Percentiles rank a stretch among this genome's conserved stretches.
Evolutionary conservation across 805 yeast genomes (phyloP).

Genomic region (Debaryomyces hansenii): DNA sequence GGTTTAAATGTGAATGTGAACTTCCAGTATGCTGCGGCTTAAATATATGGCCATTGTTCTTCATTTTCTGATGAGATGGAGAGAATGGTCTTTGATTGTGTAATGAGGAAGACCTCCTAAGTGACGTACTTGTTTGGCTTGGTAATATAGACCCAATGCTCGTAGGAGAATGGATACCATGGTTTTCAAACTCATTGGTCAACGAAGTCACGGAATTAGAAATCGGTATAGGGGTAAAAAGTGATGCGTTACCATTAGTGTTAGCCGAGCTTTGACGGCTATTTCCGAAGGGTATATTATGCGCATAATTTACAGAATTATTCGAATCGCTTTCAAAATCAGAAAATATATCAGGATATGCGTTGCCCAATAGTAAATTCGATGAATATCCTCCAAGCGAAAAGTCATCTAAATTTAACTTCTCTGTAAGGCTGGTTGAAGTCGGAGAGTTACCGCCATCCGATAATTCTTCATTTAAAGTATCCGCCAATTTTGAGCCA

Average conservation of each 20-base stretch:
- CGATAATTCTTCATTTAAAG: background rate
- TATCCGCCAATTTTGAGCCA: background rate
- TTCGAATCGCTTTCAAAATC: slow-evolving; percentile 27
- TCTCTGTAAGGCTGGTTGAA: slow-evolving; percentile 8
- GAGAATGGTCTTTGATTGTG: slow-evolving; percentile 7
- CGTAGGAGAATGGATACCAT: slow-evolving; percentile 22
- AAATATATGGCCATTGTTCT: slow-evolving; percentile 18
- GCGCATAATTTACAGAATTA: background rate
- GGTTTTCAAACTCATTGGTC: slow-evolving; percentile 28
- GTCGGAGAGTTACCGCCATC: background rate
- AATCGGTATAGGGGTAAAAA: slow-evolving; percentile 6
- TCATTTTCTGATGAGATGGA: slow-evolving; percentile 14
- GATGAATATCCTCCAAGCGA: slow-evolving; percentile 17
- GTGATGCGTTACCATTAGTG: background rate
- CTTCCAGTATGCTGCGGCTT: slow-evolving; percentile 13
- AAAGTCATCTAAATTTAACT: slow-evolving; percentile 13
- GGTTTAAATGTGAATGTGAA: slow-evolving; percentile 2
- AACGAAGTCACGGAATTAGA: slow-evolving; percentile 22
- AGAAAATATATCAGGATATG: slow-evolving; percentile 1
- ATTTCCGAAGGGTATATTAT: background rate
- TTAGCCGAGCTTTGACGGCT: background rate
- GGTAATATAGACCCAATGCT: slow-evolving; percentile 7
- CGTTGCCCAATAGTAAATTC: slow-evolving; percentile 10
- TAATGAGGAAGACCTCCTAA: slow-evolving; percentile 10
- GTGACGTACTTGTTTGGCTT: background rate